These are phyloP conservation scores for Candida wancherniae DNA, from an alignment of 805 yeast species.

Conservation along the genomic window DNA sequence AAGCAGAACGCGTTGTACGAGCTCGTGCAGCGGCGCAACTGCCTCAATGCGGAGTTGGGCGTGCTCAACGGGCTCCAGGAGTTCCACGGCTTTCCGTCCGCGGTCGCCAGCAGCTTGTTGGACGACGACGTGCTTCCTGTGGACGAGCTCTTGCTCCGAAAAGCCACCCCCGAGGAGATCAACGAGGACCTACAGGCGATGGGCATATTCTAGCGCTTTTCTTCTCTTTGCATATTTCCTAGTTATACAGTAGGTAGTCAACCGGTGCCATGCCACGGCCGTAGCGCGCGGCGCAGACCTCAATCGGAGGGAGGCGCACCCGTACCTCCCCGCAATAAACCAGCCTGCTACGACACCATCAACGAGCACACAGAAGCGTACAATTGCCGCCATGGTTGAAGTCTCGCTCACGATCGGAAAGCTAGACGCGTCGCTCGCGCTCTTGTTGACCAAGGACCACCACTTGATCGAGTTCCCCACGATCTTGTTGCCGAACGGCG, in stretches of 20 bases:
- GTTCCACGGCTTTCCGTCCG: conserved; percentile 81
- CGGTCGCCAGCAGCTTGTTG: conserved; percentile 40
- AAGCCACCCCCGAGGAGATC: conserved; percentile 68
- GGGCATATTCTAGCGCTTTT: conserved; percentile 35
- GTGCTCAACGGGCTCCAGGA: conserved; percentile 60
- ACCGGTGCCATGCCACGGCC: neutral
- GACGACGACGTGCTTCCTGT: conserved; percentile 20
- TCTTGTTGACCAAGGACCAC: conserved; percentile 84
- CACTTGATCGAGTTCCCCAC: conserved; percentile 97
- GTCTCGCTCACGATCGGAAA: conserved; percentile 94
- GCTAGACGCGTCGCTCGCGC: conserved; percentile 90
- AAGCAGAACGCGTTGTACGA: conserved; percentile 35
- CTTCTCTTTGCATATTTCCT: too few relatives aligned
- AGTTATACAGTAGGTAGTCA: too few relatives aligned
- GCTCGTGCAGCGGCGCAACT: conserved; percentile 62
- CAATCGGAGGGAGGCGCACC: neutral
- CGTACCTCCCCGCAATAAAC: too few relatives aligned
- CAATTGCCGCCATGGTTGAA: conserved; percentile 70
- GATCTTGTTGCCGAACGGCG: conserved; percentile 81
- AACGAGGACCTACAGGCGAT: conserved; percentile 66
- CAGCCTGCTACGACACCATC: too few relatives aligned
- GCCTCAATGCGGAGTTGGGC: conserved; percentile 64
- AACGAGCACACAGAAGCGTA: neutral
- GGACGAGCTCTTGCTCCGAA: conserved; percentile 41
- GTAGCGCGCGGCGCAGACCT: neutral